Conservation (phyloP, 805 yeast genomes). For the Teunomyces pallodes region DNA sequence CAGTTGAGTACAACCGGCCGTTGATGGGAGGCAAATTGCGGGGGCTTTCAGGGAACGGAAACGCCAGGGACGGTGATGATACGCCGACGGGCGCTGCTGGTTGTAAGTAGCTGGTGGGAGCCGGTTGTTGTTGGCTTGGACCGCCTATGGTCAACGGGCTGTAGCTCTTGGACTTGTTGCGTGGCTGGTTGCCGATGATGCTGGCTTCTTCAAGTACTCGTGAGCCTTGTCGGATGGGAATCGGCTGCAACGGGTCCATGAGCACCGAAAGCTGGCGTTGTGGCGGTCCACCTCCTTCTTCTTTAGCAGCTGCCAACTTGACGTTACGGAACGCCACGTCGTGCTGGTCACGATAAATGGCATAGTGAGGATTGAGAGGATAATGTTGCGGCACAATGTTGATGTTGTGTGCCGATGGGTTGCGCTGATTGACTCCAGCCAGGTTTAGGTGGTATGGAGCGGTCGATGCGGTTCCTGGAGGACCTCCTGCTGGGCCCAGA, state of each 20-base stretch:
- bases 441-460: slow-evolving; percentile 11
- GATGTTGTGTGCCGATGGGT: slow-evolving; percentile 17
- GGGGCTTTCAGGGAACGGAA: not conserved
- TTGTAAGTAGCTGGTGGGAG: not conserved
- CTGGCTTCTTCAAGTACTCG: slow-evolving; percentile 5
- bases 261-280: slow-evolving; percentile 39
- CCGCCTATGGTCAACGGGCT: slow-evolving; percentile 17
- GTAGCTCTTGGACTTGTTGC: slow-evolving; percentile 14
- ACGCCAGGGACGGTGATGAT: not conserved
- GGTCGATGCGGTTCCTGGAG: not conserved
- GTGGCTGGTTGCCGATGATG: slow-evolving; percentile 8
- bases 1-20: slow-evolving; percentile 4
- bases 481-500: too few species aligned
- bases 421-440: slow-evolving; percentile 5
- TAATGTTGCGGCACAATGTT: slow-evolving; percentile 34
- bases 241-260: slow-evolving; percentile 38
- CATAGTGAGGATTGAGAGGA: slow-evolving; percentile 35
- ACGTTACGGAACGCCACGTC: slow-evolving; percentile 13
- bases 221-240: slow-evolving; percentile 17
- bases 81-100: not conserved
- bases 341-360: slow-evolving; percentile 21
- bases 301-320: slow-evolving; percentile 9
- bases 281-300: slow-evolving; percentile 4
- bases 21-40: not conserved
- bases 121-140: not conserved